Percentiles rank a stretch among this genome's conserved stretches.
Evolutionary conservation across 2,329 filamentous ascomycete genomes (phyloP).

Genomic region (Talaromyces sp.): DNA sequence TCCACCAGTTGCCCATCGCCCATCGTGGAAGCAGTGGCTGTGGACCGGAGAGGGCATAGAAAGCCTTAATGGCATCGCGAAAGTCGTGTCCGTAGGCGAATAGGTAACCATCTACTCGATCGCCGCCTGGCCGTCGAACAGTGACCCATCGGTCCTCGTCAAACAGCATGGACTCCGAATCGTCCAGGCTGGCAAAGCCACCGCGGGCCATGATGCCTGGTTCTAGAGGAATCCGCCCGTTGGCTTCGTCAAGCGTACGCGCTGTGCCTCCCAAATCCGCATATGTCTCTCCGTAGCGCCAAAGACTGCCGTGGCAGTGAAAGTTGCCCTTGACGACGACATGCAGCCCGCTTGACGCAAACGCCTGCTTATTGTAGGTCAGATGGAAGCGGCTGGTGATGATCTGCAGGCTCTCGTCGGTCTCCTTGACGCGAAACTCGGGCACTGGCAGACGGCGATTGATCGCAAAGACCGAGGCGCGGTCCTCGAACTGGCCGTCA

Average conservation of each 20-base stretch:
- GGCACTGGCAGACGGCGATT: constrained; percentile 48
- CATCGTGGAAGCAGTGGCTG: constrained; percentile 55
- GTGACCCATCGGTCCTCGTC: constrained; percentile 50
- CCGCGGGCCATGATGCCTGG: constrained; percentile 48
- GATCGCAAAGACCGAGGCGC: constrained; percentile 59
- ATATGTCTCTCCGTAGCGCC: constrained; percentile 50
- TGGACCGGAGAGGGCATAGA: constrained; percentile 53
- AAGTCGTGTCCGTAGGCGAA: constrained; percentile 58
- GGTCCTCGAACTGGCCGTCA: constrained; percentile 58
- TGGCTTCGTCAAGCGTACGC: constrained; percentile 51
- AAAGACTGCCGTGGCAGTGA: constrained; percentile 39
- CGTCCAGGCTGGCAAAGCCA: constrained; percentile 53
- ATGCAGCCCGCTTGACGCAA: constrained; percentile 48
- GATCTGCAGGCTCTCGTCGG: constrained; percentile 49
- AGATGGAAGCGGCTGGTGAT: constrained; percentile 53
- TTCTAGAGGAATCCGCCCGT: constrained; percentile 50
- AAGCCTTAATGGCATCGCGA: constrained; percentile 49
- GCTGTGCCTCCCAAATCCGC: constrained; percentile 44
- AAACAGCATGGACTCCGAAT: constrained; percentile 55
- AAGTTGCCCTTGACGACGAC: constrained; percentile 43
- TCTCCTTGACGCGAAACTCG: constrained; percentile 46
- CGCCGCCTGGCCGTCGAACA: constrained; percentile 38
- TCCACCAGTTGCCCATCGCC: constrained; percentile 64
- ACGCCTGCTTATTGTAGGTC: constrained; percentile 55
- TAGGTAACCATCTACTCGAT: constrained; percentile 54